Evolutionary conservation across 1,284 basidiomycete genomes (phyloP).

Genomic region (Leccinum pallidistipes): DNA sequence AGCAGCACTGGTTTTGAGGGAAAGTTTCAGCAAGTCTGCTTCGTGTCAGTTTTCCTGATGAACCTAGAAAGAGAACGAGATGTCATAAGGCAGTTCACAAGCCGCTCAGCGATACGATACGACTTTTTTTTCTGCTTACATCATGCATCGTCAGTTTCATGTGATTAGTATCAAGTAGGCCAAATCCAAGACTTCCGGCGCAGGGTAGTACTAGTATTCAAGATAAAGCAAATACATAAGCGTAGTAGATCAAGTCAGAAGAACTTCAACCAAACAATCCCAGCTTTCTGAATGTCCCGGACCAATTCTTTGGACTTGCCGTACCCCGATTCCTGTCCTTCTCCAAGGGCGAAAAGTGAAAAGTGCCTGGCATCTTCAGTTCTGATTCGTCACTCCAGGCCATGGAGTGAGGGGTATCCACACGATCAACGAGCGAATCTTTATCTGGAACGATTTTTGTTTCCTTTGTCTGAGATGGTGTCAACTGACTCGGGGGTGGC

Average conservation of each 20-base stretch:
- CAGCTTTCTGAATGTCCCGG: constrained; percentile 22
- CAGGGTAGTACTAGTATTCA: no score
- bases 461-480: constrained; percentile 3
- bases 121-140: no score
- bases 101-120: no score
- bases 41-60: neutral
- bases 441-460: neutral
- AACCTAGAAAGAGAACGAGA: no score
- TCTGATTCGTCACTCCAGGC: constrained; percentile 37
- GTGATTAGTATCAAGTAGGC: no score
- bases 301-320: constrained; percentile 19
- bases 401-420: constrained; percentile 15
- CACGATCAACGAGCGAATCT: neutral
- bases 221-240: neutral
- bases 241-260: constrained; percentile 7
- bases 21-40: neutral
- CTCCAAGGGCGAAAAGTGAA: constrained; percentile 34
- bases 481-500: neutral
- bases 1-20: neutral
- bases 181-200: no score
- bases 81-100: no score
- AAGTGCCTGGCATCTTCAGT: constrained; percentile 50
- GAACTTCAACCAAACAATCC: constrained; percentile 22
- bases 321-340: neutral
- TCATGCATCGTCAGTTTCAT: no score